phyloP scores from a whole-genome alignment of 352 stramenopile species.

The Pythium rishiriense region DNA sequence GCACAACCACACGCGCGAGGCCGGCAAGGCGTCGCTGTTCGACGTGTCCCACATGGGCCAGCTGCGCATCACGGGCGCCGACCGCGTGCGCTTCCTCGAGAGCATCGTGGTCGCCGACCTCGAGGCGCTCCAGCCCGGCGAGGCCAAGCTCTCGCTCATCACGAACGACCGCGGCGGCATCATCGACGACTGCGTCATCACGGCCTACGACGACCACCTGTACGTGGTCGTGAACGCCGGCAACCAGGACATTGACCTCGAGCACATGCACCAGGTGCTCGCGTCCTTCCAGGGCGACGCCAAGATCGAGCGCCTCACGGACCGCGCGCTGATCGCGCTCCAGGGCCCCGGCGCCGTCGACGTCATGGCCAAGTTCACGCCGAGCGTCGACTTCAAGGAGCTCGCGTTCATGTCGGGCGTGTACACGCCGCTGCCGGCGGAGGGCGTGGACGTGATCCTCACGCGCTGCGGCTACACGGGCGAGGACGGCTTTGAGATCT shows the following conservation, averaged over 20 bases:
- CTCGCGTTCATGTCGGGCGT: slow-evolving; percentile 97
- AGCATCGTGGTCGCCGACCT: slow-evolving; percentile 96
- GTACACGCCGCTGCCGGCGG: slow-evolving; percentile 76
- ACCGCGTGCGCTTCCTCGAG: slow-evolving; percentile 96
- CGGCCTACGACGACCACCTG: slow-evolving; percentile 92
- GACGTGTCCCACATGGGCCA: slow-evolving; percentile 99
- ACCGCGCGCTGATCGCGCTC: slow-evolving; percentile 94
- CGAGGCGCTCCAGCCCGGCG: slow-evolving; percentile 73
- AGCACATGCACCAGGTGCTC: slow-evolving; percentile 91
- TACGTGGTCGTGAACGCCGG: slow-evolving; percentile 98
- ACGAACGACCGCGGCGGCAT: slow-evolving; percentile 97
- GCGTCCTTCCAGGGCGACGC: slow-evolving; percentile 90
- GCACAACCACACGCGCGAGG: slow-evolving; percentile 77
- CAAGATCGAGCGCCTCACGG: slow-evolving; percentile 92
- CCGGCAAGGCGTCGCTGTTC: slow-evolving; percentile 91
- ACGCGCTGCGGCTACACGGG: slow-evolving; percentile 98
- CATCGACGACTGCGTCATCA: slow-evolving; percentile 98
- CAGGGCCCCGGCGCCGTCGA: slow-evolving; percentile 93
- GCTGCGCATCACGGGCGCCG: slow-evolving; percentile 90
- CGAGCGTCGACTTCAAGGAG: slow-evolving; percentile 88
- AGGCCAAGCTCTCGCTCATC: slow-evolving; percentile 94
- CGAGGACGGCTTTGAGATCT: slow-evolving; percentile 99
- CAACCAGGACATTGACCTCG: slow-evolving; percentile 96
- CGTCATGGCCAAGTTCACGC: slow-evolving; percentile 81
- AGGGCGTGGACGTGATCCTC: slow-evolving; percentile 80